A percentile compares a stretch with the other conserved stretches of the same genome.
These are phyloP conservation scores for Blastobotrys aristatus DNA, from an alignment of 1,139 yeast genomes.

Conservation along the genomic window DNA sequence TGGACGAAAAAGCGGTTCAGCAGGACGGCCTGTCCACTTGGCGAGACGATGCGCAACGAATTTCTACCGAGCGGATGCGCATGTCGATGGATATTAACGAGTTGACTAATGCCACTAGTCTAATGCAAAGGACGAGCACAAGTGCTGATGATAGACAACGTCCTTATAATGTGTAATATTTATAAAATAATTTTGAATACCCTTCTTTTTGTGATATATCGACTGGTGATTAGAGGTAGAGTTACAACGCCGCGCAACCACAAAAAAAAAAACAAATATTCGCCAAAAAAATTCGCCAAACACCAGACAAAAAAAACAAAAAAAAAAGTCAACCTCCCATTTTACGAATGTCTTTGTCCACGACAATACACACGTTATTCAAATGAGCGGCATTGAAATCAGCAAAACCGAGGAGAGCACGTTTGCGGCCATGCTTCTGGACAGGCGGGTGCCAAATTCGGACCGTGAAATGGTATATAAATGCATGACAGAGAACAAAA, in stretches of 20 bases:
- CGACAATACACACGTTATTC: no score
- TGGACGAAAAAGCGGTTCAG: constrained; percentile 7
- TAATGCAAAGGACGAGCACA: constrained; percentile 7
- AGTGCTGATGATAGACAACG: background rate
- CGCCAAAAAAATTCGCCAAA: background rate
- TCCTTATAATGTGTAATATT: background rate
- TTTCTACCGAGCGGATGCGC: constrained; percentile 15
- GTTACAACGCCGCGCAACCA: background rate
- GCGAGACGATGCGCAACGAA: constrained; percentile 18
- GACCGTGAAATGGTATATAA: constrained; percentile 2
- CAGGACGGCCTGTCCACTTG: background rate
- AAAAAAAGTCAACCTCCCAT: no score
- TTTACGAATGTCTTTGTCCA: no score
- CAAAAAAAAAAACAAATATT: background rate
- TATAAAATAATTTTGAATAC: no score
- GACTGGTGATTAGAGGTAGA: background rate
- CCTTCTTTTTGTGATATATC: no score
- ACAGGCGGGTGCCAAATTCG: constrained; percentile 4
- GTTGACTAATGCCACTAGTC: constrained; percentile 18
- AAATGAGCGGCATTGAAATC: no score
- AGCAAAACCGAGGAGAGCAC: background rate
- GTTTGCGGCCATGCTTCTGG: constrained; percentile 8
- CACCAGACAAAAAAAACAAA: no score
- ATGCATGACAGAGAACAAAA: constrained; percentile 3
- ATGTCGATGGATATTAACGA: constrained; percentile 20